phyloP scores from a whole-genome alignment of 805 yeast genomes.

The Yarrowia sp. region DNA sequence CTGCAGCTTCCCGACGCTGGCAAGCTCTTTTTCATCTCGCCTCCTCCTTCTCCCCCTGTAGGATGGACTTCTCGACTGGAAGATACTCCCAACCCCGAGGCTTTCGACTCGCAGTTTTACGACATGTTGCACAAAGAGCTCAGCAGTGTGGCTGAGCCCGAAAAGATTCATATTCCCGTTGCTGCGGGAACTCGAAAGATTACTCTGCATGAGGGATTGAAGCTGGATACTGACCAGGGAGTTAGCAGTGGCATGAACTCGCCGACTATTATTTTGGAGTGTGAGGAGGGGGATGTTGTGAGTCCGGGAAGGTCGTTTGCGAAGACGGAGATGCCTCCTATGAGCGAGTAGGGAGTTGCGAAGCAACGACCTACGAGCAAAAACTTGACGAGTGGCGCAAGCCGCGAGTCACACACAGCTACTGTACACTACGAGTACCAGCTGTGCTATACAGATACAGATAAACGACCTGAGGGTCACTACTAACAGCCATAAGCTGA shows the following conservation, averaged over 20 bases:
- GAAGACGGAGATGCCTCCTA: conserved; percentile 5
- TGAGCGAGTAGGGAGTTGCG: not conserved
- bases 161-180: conserved; percentile 1
- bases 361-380: no score
- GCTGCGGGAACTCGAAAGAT: conserved; percentile 9
- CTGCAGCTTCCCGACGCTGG: conserved; percentile 36
- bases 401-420: no score
- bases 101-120: conserved; percentile 29
- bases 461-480: no score
- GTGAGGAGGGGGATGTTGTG: conserved; percentile 25
- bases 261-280: conserved; percentile 34
- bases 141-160: conserved; percentile 11
- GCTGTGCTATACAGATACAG: no score
- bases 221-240: conserved; percentile 22
- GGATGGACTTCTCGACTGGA: conserved; percentile 34
- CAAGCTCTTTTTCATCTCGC: conserved; percentile 34
- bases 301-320: not conserved
- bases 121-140: not conserved
- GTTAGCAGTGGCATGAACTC: conserved; percentile 28
- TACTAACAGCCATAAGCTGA: no score
- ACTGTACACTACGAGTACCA: no score
- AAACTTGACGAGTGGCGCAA: no score
- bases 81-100: conserved; percentile 32
- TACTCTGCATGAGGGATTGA: conserved; percentile 22
- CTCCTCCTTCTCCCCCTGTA: conserved; percentile 36